Base-by-base conservation (phyloP, 2,329 filamentous ascomycete species). In the Trichophyton mentagrophytes region DNA sequence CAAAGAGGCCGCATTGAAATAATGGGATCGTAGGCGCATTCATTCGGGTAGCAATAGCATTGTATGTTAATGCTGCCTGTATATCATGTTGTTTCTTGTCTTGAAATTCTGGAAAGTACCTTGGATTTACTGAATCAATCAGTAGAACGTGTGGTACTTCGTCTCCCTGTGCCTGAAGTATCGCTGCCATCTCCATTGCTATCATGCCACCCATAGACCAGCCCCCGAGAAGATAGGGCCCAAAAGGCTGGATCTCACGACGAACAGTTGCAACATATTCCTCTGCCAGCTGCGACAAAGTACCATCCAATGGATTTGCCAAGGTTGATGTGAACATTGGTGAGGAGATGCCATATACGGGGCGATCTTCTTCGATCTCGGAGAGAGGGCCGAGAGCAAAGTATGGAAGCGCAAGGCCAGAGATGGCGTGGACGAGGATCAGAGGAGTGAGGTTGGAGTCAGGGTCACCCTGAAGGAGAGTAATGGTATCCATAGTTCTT, bases 171-270 rank as follows among this genome's bases (percentile, higher is more conserved):
- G 53, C 25, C 8, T 62, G 60, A 4, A 67, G 57, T 22, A 67
- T 61, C 3, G 57, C 57, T 25, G 66, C 66, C 63, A 67, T 65
- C 56, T 68, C 67, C 36, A 65, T 57, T 15, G 73, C 71, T 60
- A 70, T 68, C 22, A 73, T 68, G 42, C 70, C 73, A 20, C 73
- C 73, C 13, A 69, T 67, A 11, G 71, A 73, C 71, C 71, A 74
- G 33, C 73, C 73, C 20, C 69, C 72, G 7, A 76, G 64, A 49
- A 69, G 64, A 63, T 76, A 76, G 6, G 73, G 73, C 1, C 73
- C 73, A 40, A 68, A 60, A 7, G 72, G 68, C 61, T 76, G 73
- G 61, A 65, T 51, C 30, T 67, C 65, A 20, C 47, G 59, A 20
- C 61, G 42, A 30, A 67, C 63, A n/a, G 60, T 60, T 40, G 62